These are phyloP conservation scores for Graphilbum sp. DNA, from an alignment of 2,329 filamentous ascomycete species.

Conservation along the genomic window DNA sequence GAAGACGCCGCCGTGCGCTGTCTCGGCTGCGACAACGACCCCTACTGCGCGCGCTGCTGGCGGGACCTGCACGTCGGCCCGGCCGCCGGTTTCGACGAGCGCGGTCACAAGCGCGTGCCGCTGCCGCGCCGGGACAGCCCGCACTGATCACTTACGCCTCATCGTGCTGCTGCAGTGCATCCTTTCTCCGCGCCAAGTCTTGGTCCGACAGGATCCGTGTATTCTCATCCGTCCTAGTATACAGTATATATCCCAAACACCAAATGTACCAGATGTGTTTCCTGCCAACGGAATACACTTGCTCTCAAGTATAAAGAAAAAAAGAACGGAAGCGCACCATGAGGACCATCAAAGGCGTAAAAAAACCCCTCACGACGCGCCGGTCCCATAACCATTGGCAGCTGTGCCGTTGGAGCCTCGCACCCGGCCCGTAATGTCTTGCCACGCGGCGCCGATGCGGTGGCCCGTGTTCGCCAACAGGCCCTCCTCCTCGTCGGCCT, in stretches of 20 bases:
- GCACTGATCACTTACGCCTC: too few species aligned
- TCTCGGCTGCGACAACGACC: constrained; percentile 51
- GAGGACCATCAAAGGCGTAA: too few species aligned
- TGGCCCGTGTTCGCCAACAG: constrained; percentile 69
- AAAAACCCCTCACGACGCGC: background rate
- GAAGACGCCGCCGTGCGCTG: constrained; percentile 63
- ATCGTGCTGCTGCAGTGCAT: too few species aligned
- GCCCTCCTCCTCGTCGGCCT: constrained; percentile 87
- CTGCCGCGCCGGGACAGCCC: too few species aligned
- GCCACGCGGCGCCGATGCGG: constrained; percentile 74
- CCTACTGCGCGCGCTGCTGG: constrained; percentile 71
- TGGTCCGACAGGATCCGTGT: too few species aligned
- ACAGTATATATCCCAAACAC: too few species aligned
- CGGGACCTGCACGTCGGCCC: constrained; percentile 61
- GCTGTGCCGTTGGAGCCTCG: background rate
- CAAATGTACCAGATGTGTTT: too few species aligned
- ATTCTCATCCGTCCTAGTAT: too few species aligned
- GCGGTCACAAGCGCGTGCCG: constrained; percentile 49
- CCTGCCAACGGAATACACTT: too few species aligned
- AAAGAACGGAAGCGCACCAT: background rate
- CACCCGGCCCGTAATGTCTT: constrained; percentile 56
- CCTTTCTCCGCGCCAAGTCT: too few species aligned
- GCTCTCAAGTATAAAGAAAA: background rate
- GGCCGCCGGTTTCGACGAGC: constrained; percentile 52
- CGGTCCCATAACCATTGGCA: constrained; percentile 1